Conservation (phyloP, 345 rosid genomes). For the Fremontodendron californicum region DNA sequence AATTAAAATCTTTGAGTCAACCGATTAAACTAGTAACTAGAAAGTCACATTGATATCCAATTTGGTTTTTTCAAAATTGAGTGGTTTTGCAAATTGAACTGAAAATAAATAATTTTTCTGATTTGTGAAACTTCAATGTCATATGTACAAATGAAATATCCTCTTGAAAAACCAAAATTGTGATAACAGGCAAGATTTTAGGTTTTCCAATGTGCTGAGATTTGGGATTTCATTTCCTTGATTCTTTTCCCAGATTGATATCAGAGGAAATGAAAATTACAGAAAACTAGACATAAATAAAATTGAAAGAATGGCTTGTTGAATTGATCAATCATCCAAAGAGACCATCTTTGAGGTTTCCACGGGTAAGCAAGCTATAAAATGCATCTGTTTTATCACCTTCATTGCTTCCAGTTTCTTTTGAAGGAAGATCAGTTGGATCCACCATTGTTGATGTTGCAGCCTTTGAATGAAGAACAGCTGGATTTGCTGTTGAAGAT, state of each 20-base stretch:
- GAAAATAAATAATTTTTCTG: neutral
- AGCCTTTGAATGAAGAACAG: conserved; percentile 22
- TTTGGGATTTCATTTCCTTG: neutral
- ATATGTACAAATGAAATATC: conserved; percentile 6
- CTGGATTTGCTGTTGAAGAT: conserved; percentile 23
- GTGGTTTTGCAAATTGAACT: neutral
- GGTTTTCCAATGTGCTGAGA: neutral
- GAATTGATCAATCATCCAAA: conserved; percentile 22
- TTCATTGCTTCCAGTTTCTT: conserved; percentile 14
- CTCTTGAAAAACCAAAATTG: neutral
- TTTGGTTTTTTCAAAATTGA: conserved; percentile 9
- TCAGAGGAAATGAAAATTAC: neutral
- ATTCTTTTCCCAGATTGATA: neutral
- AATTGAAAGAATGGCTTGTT: neutral
- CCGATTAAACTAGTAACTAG: too few species aligned
- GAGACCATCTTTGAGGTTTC: conserved; percentile 34
- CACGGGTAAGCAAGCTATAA: conserved; percentile 44
- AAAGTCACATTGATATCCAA: too few species aligned
- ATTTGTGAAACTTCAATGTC: neutral
- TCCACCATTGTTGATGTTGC: conserved; percentile 21
- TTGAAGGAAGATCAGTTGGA: conserved; percentile 4
- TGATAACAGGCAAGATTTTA: neutral
- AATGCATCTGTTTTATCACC: conserved; percentile 35
- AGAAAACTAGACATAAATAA: neutral
- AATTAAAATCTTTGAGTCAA: conserved; percentile 21